These are phyloP conservation scores for Ustilago tritici DNA, from an alignment of 1,284 basidiomycete species.

Conservation along the genomic window DNA sequence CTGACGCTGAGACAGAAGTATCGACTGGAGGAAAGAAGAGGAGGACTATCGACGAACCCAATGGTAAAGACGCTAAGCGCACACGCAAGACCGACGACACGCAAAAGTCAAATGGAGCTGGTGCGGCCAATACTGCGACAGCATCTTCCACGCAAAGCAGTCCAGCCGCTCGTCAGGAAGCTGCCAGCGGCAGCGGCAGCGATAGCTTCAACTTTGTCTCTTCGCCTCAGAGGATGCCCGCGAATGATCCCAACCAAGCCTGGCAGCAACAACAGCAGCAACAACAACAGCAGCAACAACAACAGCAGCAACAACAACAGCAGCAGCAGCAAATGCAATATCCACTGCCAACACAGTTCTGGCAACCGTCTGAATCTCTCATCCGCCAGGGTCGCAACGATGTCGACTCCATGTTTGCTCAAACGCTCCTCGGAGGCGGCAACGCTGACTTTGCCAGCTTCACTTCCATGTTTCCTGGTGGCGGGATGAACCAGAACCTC, in stretches of 20 bases:
- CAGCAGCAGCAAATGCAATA: conserved; percentile 9
- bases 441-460: conserved; percentile 22
- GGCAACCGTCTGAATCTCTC: conserved; percentile 17
- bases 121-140: conserved; percentile 8
- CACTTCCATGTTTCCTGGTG: conserved; percentile 22
- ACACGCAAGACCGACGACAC: conserved; percentile 34
- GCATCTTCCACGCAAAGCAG: conserved; percentile 20
- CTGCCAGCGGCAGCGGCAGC: not conserved
- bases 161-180: conserved; percentile 5
- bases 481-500: conserved; percentile 18
- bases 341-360: conserved; percentile 27
- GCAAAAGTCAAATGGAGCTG: not conserved
- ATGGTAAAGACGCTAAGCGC: conserved; percentile 27
- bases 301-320: conserved; percentile 6
- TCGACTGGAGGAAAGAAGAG: conserved; percentile 31
- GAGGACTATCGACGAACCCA: conserved; percentile 20
- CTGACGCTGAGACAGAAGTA: not conserved
- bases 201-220: not conserved
- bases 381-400: conserved; percentile 8
- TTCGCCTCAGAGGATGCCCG: conserved; percentile 10
- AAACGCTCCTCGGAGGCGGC: conserved; percentile 40
- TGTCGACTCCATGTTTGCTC: conserved; percentile 40
- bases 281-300: conserved; percentile 20
- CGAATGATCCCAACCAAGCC: not conserved
- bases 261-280: conserved; percentile 33